These are phyloP conservation scores for Ogataea nitratoaversa DNA, from an alignment of 805 yeast species.

Conservation along the genomic window DNA sequence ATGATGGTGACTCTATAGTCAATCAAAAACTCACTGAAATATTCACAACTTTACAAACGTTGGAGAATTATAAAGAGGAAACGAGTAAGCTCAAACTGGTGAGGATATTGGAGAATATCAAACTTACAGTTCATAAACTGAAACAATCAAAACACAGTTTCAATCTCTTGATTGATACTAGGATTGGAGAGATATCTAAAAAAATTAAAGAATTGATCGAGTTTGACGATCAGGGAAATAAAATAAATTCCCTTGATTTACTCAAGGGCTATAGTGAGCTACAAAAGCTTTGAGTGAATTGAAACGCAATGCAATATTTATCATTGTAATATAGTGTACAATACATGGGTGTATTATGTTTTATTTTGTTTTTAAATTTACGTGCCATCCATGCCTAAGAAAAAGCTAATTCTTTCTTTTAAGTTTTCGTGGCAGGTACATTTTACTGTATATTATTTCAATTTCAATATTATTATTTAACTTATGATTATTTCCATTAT, in stretches of 20 bases:
- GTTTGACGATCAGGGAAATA: conserved; percentile 19
- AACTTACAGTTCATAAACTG: conserved; percentile 26
- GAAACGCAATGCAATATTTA: neutral
- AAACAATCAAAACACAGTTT: conserved; percentile 22
- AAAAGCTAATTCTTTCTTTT: too few species aligned
- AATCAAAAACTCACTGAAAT: conserved; percentile 14
- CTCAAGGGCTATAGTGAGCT: conserved; percentile 31
- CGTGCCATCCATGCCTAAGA: too few species aligned
- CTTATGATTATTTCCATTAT: neutral
- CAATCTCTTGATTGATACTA: conserved; percentile 16
- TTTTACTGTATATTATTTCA: neutral
- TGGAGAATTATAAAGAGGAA: conserved; percentile 8
- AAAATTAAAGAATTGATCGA: conserved; percentile 19
- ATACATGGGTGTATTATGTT: neutral
- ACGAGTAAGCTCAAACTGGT: conserved; percentile 9
- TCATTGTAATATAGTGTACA: neutral
- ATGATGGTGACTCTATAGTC: conserved; percentile 3
- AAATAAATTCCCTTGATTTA: conserved; percentile 29
- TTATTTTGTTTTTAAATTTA: neutral
- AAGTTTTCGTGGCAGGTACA: too few species aligned
- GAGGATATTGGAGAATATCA: conserved; percentile 34
- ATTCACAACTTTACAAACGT: conserved; percentile 9
- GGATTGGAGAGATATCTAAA: conserved; percentile 18
- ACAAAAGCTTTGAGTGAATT: neutral
- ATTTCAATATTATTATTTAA: neutral